Evolutionary conservation across 495 filamentous ascomycete species (phyloP), one percentile per base, ranked within the genome.

Genomic region (Gamarada debralockiae): DNA sequence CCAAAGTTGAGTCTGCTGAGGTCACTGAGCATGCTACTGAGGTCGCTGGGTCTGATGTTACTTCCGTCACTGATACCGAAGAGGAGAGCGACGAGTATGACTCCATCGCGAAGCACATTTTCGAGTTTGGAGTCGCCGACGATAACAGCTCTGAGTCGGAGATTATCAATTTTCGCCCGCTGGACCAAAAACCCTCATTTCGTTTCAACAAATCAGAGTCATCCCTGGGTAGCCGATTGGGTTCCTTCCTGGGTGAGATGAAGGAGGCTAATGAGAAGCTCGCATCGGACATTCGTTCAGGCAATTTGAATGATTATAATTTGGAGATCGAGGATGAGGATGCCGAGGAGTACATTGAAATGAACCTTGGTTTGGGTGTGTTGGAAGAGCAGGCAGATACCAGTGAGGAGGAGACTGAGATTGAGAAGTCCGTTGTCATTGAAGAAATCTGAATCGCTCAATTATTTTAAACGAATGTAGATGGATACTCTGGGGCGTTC

Each of bases 291-390:
- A 12, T 22, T 9, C n/a, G 73, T 44, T 54, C 56, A n/a, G 68
- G 73, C 33, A 68, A 72, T 44, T 33, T 36, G 58, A 21, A 53
- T 78, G 37, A 47, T 37, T 14, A 50, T 4, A 36, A 38, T 23
- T n/a, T 48, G 9, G 56, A 51, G 22, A 22, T 50, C 4, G 31
- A n/a, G 9, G 46, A 40, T 45, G 25, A 34, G 2, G 44, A 48
- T 2, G 73, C 76, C 50, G 59, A 69, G 25, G 65, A 61, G 9
- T 77, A 78, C 59, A 78, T 80, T 53, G 76, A 79, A 51, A 80
- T 80, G 77, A 73, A 80, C 52, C 63, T 80, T 18, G 77, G 77
- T 0, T 57, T 80, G 9, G 77, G 77, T 2, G 76, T 80, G 5
- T 56, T 80, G 18, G 73, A 78, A 59, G 71, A 79, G 53, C 73